Conservation (phyloP, 768 basidiomycete genomes). For the Strobilomyces dryophilus region DNA sequence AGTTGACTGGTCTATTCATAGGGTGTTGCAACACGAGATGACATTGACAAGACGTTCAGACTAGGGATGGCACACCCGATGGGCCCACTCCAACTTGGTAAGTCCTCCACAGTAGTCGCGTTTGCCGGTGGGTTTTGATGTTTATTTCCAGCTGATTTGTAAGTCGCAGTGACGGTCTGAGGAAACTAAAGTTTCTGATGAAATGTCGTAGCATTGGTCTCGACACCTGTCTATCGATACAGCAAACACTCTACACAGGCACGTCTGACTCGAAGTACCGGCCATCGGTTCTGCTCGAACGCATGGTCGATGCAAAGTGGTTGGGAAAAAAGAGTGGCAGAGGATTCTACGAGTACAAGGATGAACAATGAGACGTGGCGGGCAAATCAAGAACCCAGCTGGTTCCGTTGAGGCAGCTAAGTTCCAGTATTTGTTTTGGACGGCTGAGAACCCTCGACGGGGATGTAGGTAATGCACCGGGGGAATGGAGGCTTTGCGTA, state of each 20-base stretch:
- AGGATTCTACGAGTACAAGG: slow-evolving; percentile 86
- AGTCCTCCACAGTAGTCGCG: background rate
- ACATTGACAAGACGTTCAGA: slow-evolving; percentile 92
- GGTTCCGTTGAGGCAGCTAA: background rate
- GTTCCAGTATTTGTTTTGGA: background rate
- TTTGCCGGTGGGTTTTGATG: background rate
- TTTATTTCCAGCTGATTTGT: slow-evolving; percentile 28
- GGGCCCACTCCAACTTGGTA: slow-evolving; percentile 88
- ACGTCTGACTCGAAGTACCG: slow-evolving; percentile 95
- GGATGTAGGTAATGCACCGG: background rate
- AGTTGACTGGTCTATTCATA: slow-evolving; percentile 23
- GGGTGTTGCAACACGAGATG: slow-evolving; percentile 90
- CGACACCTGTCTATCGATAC: slow-evolving; percentile 93
- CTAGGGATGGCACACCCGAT: slow-evolving; percentile 95
- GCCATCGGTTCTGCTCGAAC: slow-evolving; percentile 81
- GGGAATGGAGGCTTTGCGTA: background rate
- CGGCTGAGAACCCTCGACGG: background rate
- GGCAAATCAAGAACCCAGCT: background rate
- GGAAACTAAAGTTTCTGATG: background rate
- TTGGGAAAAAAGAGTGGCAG: slow-evolving; percentile 89
- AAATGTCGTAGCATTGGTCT: slow-evolving; percentile 73
- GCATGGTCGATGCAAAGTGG: slow-evolving; percentile 98
- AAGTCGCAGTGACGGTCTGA: slow-evolving; percentile 7
- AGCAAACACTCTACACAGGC: slow-evolving; percentile 82
- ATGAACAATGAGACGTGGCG: background rate